phyloP scores from a whole-genome alignment of 1,284 basidiomycete genomes.

The Melampsora occidentalis region DNA sequence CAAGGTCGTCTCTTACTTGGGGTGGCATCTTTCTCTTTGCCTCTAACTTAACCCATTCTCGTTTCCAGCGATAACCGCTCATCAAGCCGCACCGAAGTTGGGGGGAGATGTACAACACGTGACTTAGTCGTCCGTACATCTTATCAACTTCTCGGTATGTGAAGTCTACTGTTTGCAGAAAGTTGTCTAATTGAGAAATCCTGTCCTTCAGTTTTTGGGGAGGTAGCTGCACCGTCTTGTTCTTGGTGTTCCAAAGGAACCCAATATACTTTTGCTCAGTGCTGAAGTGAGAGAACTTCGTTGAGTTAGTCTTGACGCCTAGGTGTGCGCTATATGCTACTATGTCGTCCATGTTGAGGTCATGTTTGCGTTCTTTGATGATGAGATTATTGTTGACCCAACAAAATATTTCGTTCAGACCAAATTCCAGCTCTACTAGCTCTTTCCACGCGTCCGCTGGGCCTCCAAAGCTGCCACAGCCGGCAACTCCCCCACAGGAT shows the following conservation, averaged over 20 bases:
- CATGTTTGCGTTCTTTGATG: neutral
- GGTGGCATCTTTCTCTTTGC: neutral
- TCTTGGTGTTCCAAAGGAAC: neutral
- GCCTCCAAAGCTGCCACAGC: too few relatives aligned
- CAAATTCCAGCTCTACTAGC: too few relatives aligned
- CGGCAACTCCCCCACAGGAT: too few relatives aligned
- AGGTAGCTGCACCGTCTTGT: neutral
- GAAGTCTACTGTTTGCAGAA: too few relatives aligned
- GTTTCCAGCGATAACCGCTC: neutral
- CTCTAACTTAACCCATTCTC: neutral
- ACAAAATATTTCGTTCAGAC: neutral
- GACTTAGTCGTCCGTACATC: neutral
- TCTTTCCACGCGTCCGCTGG: too few relatives aligned
- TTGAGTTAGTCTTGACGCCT: neutral
- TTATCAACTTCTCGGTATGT: neutral
- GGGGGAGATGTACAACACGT: slow-evolving; percentile 5
- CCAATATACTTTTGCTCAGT: slow-evolving; percentile 12
- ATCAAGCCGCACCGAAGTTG: neutral
- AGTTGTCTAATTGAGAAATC: neutral
- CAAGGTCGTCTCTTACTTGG: too few relatives aligned
- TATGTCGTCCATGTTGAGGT: neutral
- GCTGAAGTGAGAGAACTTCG: neutral
- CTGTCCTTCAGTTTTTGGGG: neutral
- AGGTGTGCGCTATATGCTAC: neutral
- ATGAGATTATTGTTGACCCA: neutral